Base-by-base conservation (phyloP, 139 green algal species). In the Picochlorum sp. region DNA sequence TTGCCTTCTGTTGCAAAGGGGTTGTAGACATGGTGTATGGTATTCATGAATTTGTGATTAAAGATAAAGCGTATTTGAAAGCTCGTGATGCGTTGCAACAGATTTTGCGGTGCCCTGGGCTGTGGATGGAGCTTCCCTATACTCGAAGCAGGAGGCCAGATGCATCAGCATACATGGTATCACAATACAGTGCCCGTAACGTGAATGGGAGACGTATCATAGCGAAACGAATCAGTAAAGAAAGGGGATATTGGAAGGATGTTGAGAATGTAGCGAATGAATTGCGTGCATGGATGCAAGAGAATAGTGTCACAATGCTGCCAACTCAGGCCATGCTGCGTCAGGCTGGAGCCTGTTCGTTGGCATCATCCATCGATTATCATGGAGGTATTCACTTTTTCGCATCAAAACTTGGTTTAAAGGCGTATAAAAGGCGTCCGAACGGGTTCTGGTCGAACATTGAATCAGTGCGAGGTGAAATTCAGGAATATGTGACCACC, bases 211-310 rank as follows among this genome's bases (percentile, higher is more conserved):
- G 60, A 45, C 73, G 77, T 44, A 41, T 41, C 8, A 41, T 41
- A 41, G 34, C 34, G 8, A 41, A 41, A 41, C 34, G 34, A 41
- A 41, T 41, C 34, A 41, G 8, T 41, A 41, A 41, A 11, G 8
- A 41, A 41, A 41, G 34, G 8, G 34, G 34, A 41, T 83, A 77
- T 55, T 83, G 77, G 77, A 72, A 20, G 28, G 47, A 71, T 24
- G 1, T 44, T 8, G 65, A 45, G 14, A 82, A 82, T 37, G 73
- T 83, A 44, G 47, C 71, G 61, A 30, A 15, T 60, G 77, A 83
- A 72, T 58, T 83, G 45, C 66, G 62, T 15, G 23, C 24, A 11
- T 83, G 75, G 74, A 76, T 82, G 56, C 49, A 69, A 24, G 44
- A 16, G 18, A 13, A 65, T 10, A 47, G 45, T 47, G 3, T 23